A percentile compares a stretch with the other conserved stretches of the same genome.
Evolutionary conservation across 2,329 filamentous ascomycete genomes (phyloP).

Genomic region (Metarhizium guizhouense): DNA sequence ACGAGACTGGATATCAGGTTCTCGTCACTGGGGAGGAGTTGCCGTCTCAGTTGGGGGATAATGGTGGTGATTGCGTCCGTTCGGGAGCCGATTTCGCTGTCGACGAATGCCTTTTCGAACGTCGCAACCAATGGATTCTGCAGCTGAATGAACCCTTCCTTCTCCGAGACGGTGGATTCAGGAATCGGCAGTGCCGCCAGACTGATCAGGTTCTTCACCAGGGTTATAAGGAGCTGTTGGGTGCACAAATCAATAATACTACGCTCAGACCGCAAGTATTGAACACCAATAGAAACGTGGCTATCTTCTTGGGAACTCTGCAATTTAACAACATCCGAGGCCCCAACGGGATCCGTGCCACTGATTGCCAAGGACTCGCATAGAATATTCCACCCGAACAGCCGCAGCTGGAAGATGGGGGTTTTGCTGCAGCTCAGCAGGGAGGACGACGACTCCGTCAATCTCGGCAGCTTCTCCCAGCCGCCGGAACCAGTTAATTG

Average conservation of each 20-base stretch:
- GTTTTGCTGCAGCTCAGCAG: no score
- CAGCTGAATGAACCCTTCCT: conserved; percentile 4
- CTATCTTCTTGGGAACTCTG: not conserved
- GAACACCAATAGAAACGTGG: not conserved
- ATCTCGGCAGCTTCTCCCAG: no score
- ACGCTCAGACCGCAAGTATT: not conserved
- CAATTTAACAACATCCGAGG: not conserved
- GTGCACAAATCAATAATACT: not conserved
- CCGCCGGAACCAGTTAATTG: no score
- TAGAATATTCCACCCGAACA: conserved; percentile 2
- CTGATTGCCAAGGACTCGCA: not conserved
- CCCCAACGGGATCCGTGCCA: not conserved
- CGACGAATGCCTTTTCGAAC: conserved; percentile 8
- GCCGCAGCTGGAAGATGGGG: not conserved
- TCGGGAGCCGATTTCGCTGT: no score
- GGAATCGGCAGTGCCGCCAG: not conserved
- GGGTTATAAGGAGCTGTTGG: conserved; percentile 10
- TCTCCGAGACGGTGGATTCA: conserved; percentile 2
- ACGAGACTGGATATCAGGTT: no score
- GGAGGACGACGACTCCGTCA: no score
- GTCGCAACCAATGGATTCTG: conserved; percentile 2
- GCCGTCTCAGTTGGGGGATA: no score
- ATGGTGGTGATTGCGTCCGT: no score
- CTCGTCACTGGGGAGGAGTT: no score
- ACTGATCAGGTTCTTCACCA: not conserved